phyloP scores from a whole-genome alignment of 2,329 filamentous ascomycete species.

The Colletotrichum tamarilloi region DNA sequence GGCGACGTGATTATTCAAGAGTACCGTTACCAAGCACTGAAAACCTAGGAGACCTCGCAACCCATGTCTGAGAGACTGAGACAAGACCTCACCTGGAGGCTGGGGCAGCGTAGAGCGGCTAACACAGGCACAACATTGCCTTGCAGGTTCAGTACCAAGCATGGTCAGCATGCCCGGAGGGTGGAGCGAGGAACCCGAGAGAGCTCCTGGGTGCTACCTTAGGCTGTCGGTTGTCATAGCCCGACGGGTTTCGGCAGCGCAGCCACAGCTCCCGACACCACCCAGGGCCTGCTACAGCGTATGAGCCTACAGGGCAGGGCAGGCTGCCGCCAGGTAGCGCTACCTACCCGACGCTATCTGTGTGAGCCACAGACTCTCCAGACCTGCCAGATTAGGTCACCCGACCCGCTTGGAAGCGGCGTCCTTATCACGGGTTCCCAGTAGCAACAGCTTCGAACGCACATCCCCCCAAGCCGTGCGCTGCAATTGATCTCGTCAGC shows the following conservation, averaged over 20 bases:
- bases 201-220: not conserved
- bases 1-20: slow-evolving; percentile 2
- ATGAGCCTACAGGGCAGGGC: too few species aligned
- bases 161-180: slow-evolving; percentile 1
- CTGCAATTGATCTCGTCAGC: slow-evolving; percentile 37
- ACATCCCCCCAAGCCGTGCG: slow-evolving; percentile 28
- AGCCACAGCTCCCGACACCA: not conserved
- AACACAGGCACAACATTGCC: not conserved
- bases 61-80: not conserved
- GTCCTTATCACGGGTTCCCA: slow-evolving; percentile 36
- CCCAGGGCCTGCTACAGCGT: not conserved
- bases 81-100: not conserved
- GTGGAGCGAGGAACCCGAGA: slow-evolving; percentile 8
- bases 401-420: slow-evolving; percentile 31
- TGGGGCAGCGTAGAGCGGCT: not conserved
- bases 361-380: slow-evolving; percentile 31
- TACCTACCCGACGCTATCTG: slow-evolving; percentile 24
- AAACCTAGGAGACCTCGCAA: not conserved
- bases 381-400: slow-evolving; percentile 37
- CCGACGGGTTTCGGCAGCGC: slow-evolving; percentile 26
- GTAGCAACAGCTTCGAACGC: slow-evolving; percentile 32
- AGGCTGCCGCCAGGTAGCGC: not conserved
- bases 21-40: slow-evolving; percentile 7
- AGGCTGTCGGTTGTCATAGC: slow-evolving; percentile 22
- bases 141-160: not conserved